These are phyloP conservation scores for Stephania cephalantha DNA, from an alignment of 164 flowering plant genomes.

Conservation along the genomic window DNA sequence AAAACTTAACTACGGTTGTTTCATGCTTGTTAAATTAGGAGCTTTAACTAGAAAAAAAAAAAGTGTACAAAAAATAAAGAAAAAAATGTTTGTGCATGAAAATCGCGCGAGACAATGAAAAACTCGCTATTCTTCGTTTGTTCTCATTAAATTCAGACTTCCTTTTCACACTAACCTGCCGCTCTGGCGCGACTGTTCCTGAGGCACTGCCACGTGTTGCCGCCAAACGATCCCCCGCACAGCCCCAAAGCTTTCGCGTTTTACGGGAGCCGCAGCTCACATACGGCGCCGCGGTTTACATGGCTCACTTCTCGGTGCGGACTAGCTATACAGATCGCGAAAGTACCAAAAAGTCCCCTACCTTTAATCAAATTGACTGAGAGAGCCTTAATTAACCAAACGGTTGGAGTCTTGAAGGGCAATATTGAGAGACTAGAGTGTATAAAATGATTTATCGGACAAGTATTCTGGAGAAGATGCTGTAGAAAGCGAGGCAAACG, in stretches of 20 bases:
- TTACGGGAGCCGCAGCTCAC: neutral
- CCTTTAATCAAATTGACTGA: neutral
- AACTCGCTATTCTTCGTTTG: neutral
- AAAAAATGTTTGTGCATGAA: neutral
- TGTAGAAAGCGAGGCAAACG: slow-evolving; percentile 19
- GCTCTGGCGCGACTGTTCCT: slow-evolving; percentile 18
- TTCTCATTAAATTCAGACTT: neutral
- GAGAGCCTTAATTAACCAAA: neutral
- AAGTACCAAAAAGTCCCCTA: slow-evolving; percentile 10
- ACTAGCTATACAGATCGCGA: too few relatives aligned
- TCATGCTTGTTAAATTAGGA: too few relatives aligned
- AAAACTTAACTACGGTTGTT: too few relatives aligned
- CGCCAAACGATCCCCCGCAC: slow-evolving; percentile 17
- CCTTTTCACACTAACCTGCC: slow-evolving; percentile 16
- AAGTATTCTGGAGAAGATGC: slow-evolving; percentile 35
- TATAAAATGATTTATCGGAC: slow-evolving; percentile 34
- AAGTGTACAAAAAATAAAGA: neutral
- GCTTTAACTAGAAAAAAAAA: too few relatives aligned
- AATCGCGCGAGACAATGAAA: neutral
- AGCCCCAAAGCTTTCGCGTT: neutral
- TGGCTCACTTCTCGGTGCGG: slow-evolving; percentile 12
- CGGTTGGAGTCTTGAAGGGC: too few relatives aligned
- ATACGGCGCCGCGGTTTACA: neutral
- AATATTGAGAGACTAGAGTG: neutral
- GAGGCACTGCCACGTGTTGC: slow-evolving; percentile 23